These are phyloP conservation scores for Ramalina intermedia DNA, from an alignment of 495 filamentous ascomycete species.

Conservation along the genomic window DNA sequence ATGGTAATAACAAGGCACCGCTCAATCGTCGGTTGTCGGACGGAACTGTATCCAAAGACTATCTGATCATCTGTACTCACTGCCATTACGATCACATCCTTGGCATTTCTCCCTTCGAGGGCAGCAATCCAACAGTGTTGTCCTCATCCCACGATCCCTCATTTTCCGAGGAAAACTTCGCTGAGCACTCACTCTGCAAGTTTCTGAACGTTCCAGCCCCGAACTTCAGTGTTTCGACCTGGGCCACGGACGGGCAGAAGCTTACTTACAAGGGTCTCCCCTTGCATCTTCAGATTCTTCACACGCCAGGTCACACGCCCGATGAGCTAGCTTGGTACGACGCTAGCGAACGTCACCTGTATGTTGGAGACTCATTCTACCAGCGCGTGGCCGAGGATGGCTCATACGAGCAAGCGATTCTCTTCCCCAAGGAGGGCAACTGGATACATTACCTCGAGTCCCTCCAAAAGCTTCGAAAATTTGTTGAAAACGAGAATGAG, in stretches of 20 bases:
- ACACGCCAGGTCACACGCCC: constrained; percentile 29
- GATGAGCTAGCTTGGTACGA: constrained; percentile 30
- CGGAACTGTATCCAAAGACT: constrained; percentile 11
- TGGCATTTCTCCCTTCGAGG: constrained; percentile 20
- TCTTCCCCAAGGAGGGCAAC: constrained; percentile 23
- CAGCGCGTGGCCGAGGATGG: constrained; percentile 13
- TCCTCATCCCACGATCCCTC: constrained; percentile 20
- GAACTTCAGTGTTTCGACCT: constrained; percentile 21
- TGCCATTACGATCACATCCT: constrained; percentile 30
- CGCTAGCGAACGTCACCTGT: constrained; percentile 22
- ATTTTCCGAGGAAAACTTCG: constrained; percentile 22
- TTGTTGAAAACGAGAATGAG: constrained; percentile 14
- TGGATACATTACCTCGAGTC: constrained; percentile 19
- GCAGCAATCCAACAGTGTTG: constrained; percentile 17
- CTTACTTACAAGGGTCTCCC: constrained; percentile 4
- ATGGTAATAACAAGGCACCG: constrained; percentile 15
- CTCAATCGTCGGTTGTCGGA: constrained; percentile 17
- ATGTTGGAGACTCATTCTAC: constrained; percentile 30
- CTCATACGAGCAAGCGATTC: constrained; percentile 19
- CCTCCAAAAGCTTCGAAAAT: constrained; percentile 15
- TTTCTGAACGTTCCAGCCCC: constrained; percentile 18
- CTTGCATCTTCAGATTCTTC: constrained; percentile 22
- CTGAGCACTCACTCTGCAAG: constrained; percentile 20
- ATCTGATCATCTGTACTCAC: constrained; percentile 26
- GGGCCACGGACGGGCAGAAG: constrained; percentile 20